These are phyloP conservation scores for Peterozyma toletana DNA, from an alignment of 805 yeast genomes.

Conservation along the genomic window DNA sequence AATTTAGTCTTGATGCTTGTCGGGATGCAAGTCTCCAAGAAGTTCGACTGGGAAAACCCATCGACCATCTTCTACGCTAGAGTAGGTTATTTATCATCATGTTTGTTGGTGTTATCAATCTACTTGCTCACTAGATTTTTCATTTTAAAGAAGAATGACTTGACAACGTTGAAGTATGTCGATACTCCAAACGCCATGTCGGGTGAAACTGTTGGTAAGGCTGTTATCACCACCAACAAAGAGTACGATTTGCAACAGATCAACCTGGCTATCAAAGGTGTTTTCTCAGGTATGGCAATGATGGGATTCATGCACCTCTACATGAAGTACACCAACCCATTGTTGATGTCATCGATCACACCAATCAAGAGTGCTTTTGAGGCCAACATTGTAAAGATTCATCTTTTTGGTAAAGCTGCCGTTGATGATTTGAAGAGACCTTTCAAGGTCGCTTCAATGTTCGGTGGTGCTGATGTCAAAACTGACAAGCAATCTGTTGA, in stretches of 20 bases:
- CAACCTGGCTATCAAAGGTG: slow-evolving; percentile 69
- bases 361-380: slow-evolving; percentile 89
- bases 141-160: slow-evolving; percentile 73
- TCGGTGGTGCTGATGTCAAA: slow-evolving; percentile 53
- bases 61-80: slow-evolving; percentile 67
- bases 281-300: slow-evolving; percentile 88
- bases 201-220: slow-evolving; percentile 65
- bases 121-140: slow-evolving; percentile 57
- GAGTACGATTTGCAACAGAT: slow-evolving; percentile 92
- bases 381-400: slow-evolving; percentile 85
- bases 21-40: slow-evolving; percentile 93
- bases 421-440: slow-evolving; percentile 94
- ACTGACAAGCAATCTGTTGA: slow-evolving; percentile 86
- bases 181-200: slow-evolving; percentile 76
- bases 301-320: slow-evolving; percentile 97
- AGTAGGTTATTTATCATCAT: slow-evolving; percentile 60
- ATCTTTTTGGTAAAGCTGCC: slow-evolving; percentile 76
- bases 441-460: slow-evolving; percentile 79
- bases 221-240: slow-evolving; percentile 86
- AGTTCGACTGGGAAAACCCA: slow-evolving; percentile 84
- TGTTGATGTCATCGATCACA: slow-evolving; percentile 88
- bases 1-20: slow-evolving; percentile 87
- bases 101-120: slow-evolving; percentile 52
- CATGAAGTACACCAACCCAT: slow-evolving; percentile 96
- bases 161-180: slow-evolving; percentile 87